phyloP scores from a whole-genome alignment of 2,329 filamentous ascomycete species.

The Zopfia rhizophila region DNA sequence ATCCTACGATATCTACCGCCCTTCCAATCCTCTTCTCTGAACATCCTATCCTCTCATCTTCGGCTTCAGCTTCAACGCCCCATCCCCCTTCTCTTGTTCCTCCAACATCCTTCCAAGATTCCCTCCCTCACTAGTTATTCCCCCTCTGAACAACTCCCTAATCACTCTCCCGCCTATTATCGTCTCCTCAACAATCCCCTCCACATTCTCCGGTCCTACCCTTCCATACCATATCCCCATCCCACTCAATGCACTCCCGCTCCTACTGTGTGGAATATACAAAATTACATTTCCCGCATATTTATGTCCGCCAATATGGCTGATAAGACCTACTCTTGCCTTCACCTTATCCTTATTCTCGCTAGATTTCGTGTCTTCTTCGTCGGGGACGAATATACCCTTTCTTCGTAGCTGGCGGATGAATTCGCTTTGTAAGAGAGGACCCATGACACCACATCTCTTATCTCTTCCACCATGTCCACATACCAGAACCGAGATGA shows the following conservation, averaged over 20 bases:
- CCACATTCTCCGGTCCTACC: constrained; percentile 78
- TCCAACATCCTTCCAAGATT: constrained; percentile 44
- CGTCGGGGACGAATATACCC: constrained; percentile 60
- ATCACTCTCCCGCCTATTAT: constrained; percentile 74
- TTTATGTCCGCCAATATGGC: constrained; percentile 86
- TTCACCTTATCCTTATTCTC: constrained; percentile 25
- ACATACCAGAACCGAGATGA: constrained; percentile 85
- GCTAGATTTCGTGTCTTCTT: constrained; percentile 48
- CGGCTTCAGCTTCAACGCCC: constrained; percentile 32
- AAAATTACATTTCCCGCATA: constrained; percentile 87
- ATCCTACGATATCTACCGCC: background rate
- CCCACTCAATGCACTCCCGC: constrained; percentile 69
- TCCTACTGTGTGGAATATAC: constrained; percentile 71
- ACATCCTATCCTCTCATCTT: constrained; percentile 28
- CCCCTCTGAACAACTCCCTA: constrained; percentile 76
- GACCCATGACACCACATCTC: constrained; percentile 84
- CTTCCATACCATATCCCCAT: constrained; percentile 85
- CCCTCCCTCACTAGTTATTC: constrained; percentile 57
- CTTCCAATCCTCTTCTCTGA: background rate
- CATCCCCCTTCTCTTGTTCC: constrained; percentile 39
- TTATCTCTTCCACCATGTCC: constrained; percentile 84
- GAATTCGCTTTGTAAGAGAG: constrained; percentile 77
- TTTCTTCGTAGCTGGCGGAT: constrained; percentile 64
- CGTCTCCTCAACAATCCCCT: constrained; percentile 79
- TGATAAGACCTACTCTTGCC: constrained; percentile 75